Base-by-base conservation (phyloP, 208 protist genomes). In the Kentomonas sorsogonicus region DNA sequence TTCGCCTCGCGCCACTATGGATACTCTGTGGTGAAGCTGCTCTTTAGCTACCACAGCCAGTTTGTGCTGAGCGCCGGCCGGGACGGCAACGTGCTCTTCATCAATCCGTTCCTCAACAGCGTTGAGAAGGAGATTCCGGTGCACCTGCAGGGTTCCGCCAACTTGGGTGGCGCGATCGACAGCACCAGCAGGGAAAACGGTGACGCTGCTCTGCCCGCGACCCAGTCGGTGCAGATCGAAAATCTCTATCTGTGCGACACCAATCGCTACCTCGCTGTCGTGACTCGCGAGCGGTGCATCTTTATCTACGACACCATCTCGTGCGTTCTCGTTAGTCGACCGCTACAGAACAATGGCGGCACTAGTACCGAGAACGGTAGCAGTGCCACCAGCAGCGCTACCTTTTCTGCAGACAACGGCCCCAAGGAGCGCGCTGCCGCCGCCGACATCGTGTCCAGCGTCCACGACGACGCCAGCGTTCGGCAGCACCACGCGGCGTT, bases 231-330 rank as follows among this genome's bases (percentile, higher is more conserved):
- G 27, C 46, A 63, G 29, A 51, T 71, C 40, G 39, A 55, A 59
- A 63, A 53, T 1, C 44, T 71, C 3, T 56, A 48, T 2, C 41
- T 67, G 38, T 56, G 59, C 54, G 55, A 70, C 43, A 94, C 83
- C 16, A 83, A 76, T 41, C 67, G 74, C 23, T 94, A 94, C 59
- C 71, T 86, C 9, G 68, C 72, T 5, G 72, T 66, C 18, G 45
- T 89, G n/a, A 72, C 79, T 6, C 69, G 75, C 47, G 82, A 91
- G 45, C 83, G 83, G 41, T 74, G 69, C 2, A 50, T 89, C 39
- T 79, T 75, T 51, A 60, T 94, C 25, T 89, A 80, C 60, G 87
- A 94, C 63, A n/a, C n/a, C n/a, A n/a, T n/a, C n/a, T n/a, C n/a
- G n/a, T n/a, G n/a, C n/a, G n/a, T n/a, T n/a, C n/a, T n/a, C n/a